phyloP scores from a whole-genome alignment of 768 basidiomycete species.

The Sistotremastrum niveocremeum region DNA sequence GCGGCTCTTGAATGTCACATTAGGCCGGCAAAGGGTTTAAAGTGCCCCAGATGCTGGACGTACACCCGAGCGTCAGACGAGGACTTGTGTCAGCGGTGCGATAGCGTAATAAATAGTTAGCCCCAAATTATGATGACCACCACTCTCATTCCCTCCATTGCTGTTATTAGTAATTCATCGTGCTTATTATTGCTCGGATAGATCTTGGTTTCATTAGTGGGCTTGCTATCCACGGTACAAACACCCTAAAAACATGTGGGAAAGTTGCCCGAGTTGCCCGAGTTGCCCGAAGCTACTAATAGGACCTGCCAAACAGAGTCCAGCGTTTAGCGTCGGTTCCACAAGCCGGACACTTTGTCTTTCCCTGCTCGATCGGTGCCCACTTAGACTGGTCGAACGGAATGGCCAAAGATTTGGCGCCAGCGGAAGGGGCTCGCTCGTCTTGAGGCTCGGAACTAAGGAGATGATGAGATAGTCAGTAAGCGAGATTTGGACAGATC shows the following conservation, averaged over 20 bases:
- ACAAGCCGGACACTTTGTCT: slow-evolving; percentile 86
- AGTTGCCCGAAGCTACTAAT: slow-evolving; percentile 25
- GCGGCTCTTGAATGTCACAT: slow-evolving; percentile 33
- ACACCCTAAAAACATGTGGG: no score
- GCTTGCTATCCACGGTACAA: no score
- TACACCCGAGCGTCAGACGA: slow-evolving; percentile 40
- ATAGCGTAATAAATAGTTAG: slow-evolving; percentile 5
- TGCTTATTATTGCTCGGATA: no score
- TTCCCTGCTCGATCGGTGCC: slow-evolving; percentile 64
- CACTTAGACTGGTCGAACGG: slow-evolving; percentile 87
- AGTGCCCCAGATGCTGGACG: slow-evolving; percentile 92
- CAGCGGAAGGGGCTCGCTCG: slow-evolving; percentile 91
- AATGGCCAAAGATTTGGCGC: slow-evolving; percentile 93
- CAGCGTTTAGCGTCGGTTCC: slow-evolving; percentile 82
- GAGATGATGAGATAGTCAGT: slow-evolving; percentile 1
- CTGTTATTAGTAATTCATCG: no score
- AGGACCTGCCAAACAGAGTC: slow-evolving; percentile 92
- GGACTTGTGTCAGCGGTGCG: slow-evolving; percentile 55
- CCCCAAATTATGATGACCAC: no score
- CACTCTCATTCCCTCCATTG: no score
- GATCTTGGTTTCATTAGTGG: no score
- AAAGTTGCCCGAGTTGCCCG: no score
- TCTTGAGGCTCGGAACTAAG: slow-evolving; percentile 75
- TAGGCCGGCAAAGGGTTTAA: slow-evolving; percentile 43
- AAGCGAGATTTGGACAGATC: slow-evolving; percentile 6